Evolutionary conservation across 2,329 filamentous ascomycete genomes (phyloP), one percentile per base, ranked within the genome.

Genomic region (Cordyceps cateniannulata): DNA sequence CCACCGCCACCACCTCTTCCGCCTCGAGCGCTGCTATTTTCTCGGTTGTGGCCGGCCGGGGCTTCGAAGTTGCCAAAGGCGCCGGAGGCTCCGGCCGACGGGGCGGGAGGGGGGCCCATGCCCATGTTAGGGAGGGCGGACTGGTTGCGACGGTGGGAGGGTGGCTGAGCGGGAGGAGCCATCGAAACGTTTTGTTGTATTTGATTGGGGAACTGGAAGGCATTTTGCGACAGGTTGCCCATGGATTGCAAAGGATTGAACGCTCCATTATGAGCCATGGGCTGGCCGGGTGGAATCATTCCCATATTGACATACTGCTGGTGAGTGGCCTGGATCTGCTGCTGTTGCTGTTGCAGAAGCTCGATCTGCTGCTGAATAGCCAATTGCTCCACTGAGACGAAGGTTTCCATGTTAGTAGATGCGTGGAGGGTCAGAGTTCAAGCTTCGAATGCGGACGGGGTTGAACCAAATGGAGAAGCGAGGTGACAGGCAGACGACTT

Each of bases 231-330:
- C 69, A 95, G 83, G 70, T 89, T 91, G 68, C 86, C 80, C 82
- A 96, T 89, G 74, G 85, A 84, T 77, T 93, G 92, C 75, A 93
- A 79, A 70, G 87, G 88, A 78, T 88, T 89, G 80, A 90, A 95
- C 64, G 81, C 81, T 69, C 82, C 83, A 66, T 85, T 86, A 64
- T 86, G 85, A 67, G 85, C 86, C 62, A 97, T 81, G 65, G 74
- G 68, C 77, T 97, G 93, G 70, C 90, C 89, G 58, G 90, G 88
- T 67, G 89, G 88, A 69, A 98, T 87, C 84, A 98, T 92, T 74
- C 91, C 91, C 90, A 97, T 93, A 75, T 95, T 96, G 70, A 96
- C 89, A 80, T 96, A 97, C 78, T 98, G 93, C 77, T 97, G 93
- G 72, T 97, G 92, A 65, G 91, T 95, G 69, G 91, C 91, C 77